These are phyloP conservation scores for Yamadazyma diospyri DNA, from an alignment of 1,139 yeast genomes.

Conservation along the genomic window DNA sequence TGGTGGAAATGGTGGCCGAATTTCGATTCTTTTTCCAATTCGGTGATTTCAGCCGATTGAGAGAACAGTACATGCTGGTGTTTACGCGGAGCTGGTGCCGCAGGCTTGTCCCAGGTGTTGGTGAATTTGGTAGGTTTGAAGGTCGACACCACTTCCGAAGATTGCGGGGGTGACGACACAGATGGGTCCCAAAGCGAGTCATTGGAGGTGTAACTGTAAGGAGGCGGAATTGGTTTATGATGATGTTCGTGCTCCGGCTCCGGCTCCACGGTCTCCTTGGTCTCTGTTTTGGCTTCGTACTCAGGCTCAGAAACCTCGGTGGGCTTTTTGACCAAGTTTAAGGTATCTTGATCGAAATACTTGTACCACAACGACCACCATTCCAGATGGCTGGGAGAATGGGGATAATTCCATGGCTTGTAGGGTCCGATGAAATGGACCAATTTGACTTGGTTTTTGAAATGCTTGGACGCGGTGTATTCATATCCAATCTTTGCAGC, in stretches of 20 bases:
- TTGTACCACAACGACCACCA: constrained; percentile 49
- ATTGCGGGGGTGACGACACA: constrained; percentile 31
- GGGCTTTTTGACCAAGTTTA: constrained; percentile 9
- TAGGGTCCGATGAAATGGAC: constrained; percentile 78
- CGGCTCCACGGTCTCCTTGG: no score
- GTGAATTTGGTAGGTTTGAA: constrained; percentile 8
- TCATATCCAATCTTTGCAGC: constrained; percentile 21
- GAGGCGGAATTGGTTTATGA: no score
- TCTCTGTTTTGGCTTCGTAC: not conserved
- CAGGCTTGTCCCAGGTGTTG: constrained; percentile 17
- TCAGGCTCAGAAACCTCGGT: not conserved
- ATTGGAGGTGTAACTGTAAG: constrained; percentile 15
- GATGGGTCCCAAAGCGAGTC: constrained; percentile 42
- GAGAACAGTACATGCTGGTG: constrained; percentile 4
- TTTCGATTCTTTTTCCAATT: constrained; percentile 12
- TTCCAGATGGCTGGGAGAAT: constrained; percentile 21
- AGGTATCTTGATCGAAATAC: constrained; percentile 20
- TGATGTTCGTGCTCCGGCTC: no score
- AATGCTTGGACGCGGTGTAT: constrained; percentile 24
- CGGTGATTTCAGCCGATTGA: not conserved
- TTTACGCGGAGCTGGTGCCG: constrained; percentile 5
- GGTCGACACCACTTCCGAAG: not conserved
- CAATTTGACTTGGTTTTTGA: constrained; percentile 42
- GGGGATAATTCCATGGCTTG: constrained; percentile 70
- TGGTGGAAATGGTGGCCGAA: constrained; percentile 17